phyloP scores from a whole-genome alignment of 495 filamentous ascomycete genomes.

The Penicillium tannophilum region DNA sequence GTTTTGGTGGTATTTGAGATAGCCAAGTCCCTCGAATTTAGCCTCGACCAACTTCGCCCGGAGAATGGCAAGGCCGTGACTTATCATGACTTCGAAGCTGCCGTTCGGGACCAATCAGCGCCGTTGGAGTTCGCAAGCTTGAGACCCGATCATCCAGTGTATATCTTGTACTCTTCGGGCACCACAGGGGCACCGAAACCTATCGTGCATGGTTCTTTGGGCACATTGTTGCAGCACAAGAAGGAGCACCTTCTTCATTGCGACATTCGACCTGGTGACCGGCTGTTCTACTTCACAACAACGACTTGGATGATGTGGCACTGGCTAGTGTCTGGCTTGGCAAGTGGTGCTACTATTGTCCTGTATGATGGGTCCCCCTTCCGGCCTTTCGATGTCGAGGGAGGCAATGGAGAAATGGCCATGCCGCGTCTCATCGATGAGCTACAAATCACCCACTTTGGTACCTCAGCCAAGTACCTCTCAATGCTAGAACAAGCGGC shows the following conservation, averaged over 20 bases:
- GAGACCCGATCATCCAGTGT: conserved; percentile 79
- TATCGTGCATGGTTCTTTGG: conserved; percentile 86
- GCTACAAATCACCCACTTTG: conserved; percentile 82
- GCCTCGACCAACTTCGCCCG: conserved; percentile 49
- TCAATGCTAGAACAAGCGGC: conserved; percentile 83
- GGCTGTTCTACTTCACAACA: conserved; percentile 86
- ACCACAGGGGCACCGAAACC: conserved; percentile 92
- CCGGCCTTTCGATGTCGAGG: conserved; percentile 55
- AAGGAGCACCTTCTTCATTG: conserved; percentile 89
- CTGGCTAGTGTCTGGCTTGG: conserved; percentile 83
- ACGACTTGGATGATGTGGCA: conserved; percentile 99
- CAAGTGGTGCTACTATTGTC: conserved; percentile 76
- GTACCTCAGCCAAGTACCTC: conserved; percentile 90
- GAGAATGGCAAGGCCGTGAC: conserved; percentile 51
- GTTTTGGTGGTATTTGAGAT: conserved; percentile 72
- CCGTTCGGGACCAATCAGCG: conserved; percentile 42
- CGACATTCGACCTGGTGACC: conserved; percentile 65
- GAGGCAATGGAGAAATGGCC: conserved; percentile 61
- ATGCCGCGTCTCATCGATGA: conserved; percentile 72
- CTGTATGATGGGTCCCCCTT: conserved; percentile 92
- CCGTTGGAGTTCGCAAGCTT: conserved; percentile 71
- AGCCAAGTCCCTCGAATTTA: conserved; percentile 49
- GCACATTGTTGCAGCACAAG: conserved; percentile 90
- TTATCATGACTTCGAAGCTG: conserved; percentile 54
- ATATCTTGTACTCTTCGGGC: conserved; percentile 84